Conservation (phyloP, 1,284 basidiomycete species). For the Moniliophthora roreri region DNA sequence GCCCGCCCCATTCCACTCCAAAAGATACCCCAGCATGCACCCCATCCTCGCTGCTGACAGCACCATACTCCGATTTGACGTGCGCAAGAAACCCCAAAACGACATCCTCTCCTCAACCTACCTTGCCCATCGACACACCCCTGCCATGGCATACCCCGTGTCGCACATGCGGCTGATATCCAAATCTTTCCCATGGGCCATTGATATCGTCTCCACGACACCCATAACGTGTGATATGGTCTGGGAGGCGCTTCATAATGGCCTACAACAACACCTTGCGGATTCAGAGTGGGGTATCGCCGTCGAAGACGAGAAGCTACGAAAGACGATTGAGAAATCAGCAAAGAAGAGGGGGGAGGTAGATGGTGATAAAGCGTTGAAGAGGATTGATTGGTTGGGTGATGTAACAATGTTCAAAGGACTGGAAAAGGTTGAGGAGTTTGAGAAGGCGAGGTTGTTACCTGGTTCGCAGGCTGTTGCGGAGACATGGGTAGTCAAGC, state of each 20-base stretch:
- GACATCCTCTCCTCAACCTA: slow-evolving; percentile 44
- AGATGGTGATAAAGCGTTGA: slow-evolving; percentile 32
- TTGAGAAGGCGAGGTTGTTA: slow-evolving; percentile 44
- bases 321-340: slow-evolving; percentile 35
- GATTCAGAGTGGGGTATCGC: slow-evolving; percentile 66
- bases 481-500: slow-evolving; percentile 36
- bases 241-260: slow-evolving; percentile 49
- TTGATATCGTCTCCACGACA: slow-evolving; percentile 43
- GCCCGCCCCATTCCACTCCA: slow-evolving; percentile 17
- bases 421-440: slow-evolving; percentile 55
- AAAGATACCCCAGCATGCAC: slow-evolving; percentile 44
- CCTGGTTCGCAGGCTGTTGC: slow-evolving; percentile 36
- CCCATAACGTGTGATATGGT: slow-evolving; percentile 50
- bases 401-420: slow-evolving; percentile 55
- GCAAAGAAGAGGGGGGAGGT: slow-evolving; percentile 28
- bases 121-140: slow-evolving; percentile 32
- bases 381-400: slow-evolving; percentile 60
- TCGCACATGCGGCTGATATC: slow-evolving; percentile 49
- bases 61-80: slow-evolving; percentile 49
- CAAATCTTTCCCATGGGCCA: slow-evolving; percentile 58
- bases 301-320: slow-evolving; percentile 31
- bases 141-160: slow-evolving; percentile 34
- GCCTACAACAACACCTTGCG: slow-evolving; percentile 47
- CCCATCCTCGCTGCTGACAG: slow-evolving; percentile 50
- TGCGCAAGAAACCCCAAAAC: slow-evolving; percentile 38